Conservation (phyloP, 441 rosid species). For the Mallotus japonicus region DNA sequence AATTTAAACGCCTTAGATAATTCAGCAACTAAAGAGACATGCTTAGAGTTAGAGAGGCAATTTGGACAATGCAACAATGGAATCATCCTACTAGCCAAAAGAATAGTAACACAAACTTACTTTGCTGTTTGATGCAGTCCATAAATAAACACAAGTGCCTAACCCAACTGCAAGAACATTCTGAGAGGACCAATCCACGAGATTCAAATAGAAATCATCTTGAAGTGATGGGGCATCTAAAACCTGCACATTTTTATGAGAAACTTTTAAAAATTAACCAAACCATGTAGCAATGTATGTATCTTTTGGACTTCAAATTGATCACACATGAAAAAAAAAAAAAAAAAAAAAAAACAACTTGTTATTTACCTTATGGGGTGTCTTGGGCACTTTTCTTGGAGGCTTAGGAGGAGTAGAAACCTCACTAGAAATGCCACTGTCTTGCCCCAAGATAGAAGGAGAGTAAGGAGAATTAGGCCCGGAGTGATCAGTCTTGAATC, state of each 20-base stretch:
- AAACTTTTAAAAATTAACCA: too few relatives aligned
- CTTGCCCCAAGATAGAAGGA: slow-evolving; percentile 71
- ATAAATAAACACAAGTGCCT: slow-evolving; percentile 91
- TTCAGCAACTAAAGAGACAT: not conserved
- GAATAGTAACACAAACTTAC: slow-evolving; percentile 35
- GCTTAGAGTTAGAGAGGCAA: not conserved
- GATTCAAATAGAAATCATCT: slow-evolving; percentile 94
- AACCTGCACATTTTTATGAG: slow-evolving; percentile 46
- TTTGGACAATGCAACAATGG: not conserved
- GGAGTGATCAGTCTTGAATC: slow-evolving; percentile 80
- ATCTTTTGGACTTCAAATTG: not conserved
- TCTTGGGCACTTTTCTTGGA: slow-evolving; percentile 89
- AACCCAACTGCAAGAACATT: slow-evolving; percentile 94
- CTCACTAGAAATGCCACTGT: slow-evolving; percentile 58
- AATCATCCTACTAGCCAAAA: not conserved
- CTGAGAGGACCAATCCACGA: slow-evolving; percentile 98
- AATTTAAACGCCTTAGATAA: not conserved
- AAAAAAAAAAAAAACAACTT: not conserved
- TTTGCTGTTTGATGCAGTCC: slow-evolving; percentile 96
- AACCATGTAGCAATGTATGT: not conserved
- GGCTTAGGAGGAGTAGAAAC: slow-evolving; percentile 82
- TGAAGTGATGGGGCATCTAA: slow-evolving; percentile 97
- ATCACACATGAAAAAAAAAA: not conserved
- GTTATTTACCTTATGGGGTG: slow-evolving; percentile 78
- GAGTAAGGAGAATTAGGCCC: slow-evolving; percentile 81